Evolutionary conservation across 148 eudicot genomes (phyloP).

Genomic region (Rhododendron molle): DNA sequence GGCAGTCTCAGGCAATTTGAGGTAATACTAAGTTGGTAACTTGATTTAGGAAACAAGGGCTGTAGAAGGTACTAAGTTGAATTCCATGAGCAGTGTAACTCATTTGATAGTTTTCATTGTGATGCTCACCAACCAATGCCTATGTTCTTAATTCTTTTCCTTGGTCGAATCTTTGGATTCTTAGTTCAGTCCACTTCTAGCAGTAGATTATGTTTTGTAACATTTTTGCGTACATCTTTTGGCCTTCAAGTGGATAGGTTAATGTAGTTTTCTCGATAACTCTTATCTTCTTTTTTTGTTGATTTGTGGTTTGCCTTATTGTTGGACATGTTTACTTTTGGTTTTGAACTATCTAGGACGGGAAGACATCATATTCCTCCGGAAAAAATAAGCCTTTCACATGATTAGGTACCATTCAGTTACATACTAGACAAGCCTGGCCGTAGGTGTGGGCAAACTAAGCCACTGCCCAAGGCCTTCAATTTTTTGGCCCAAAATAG

Average conservation of each 20-base stretch:
- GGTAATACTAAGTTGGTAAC: slow-evolving; percentile 35
- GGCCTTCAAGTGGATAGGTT: not conserved
- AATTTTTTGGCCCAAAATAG: not conserved
- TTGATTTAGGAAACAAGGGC: not conserved
- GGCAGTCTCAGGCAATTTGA: slow-evolving; percentile 91
- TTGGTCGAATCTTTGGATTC: not conserved
- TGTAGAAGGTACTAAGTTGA: not conserved
- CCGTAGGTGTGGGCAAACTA: not conserved
- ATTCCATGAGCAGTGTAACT: not conserved
- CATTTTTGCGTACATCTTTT: not conserved
- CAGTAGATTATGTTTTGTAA: not conserved
- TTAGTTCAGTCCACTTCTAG: not conserved
- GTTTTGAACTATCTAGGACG: not conserved
- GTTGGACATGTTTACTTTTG: not conserved
- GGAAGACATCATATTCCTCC: not conserved
- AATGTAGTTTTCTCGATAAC: not conserved
- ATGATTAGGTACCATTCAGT: not conserved
- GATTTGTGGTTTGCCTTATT: not conserved
- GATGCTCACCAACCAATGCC: not conserved
- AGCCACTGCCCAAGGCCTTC: not conserved
- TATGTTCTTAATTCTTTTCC: not conserved
- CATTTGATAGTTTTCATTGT: not conserved
- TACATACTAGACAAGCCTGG: not conserved
- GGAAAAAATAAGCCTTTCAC: not conserved
- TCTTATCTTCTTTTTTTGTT: not conserved